Evolutionary conservation across 2,329 filamentous ascomycete genomes (phyloP).

Genomic region (Phialophora macrospora): DNA sequence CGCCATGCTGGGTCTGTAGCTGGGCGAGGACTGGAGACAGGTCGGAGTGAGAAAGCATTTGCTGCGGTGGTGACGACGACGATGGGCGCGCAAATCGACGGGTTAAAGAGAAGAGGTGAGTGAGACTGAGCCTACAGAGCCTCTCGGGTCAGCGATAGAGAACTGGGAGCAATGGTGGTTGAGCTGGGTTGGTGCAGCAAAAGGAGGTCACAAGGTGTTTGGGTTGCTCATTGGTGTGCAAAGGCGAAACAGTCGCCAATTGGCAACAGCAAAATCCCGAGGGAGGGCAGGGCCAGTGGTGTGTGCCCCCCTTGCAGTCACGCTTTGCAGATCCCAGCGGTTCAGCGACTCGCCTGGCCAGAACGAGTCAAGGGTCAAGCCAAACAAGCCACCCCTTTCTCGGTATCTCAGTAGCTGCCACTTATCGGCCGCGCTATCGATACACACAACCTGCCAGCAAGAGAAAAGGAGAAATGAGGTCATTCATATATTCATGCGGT

Average conservation of each 20-base stretch:
- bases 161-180: conserved; percentile 14
- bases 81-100: conserved; percentile 2
- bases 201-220: conserved; percentile 36
- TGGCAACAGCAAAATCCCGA: conserved; percentile 13
- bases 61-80: conserved; percentile 25
- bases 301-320: not conserved
- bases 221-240: conserved; percentile 23
- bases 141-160: conserved; percentile 25
- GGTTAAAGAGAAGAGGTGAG: not conserved
- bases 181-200: conserved; percentile 18
- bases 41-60: conserved; percentile 31
- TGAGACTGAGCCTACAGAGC: conserved; percentile 29
- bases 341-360: conserved; percentile 18
- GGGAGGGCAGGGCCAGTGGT: conserved; percentile 13
- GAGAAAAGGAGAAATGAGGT: conserved; percentile 21
- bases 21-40: conserved; percentile 22
- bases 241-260: conserved; percentile 14
- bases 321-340: conserved; percentile 22
- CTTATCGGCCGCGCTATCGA: conserved; percentile 32
- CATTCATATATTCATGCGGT: conserved; percentile 12
- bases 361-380: conserved; percentile 17
- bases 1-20: conserved; percentile 51
- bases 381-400: conserved; percentile 4
- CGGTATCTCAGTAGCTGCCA: conserved; percentile 21
- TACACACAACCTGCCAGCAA: conserved; percentile 26